Conservation (phyloP, 1,139 yeast genomes). For the Torulaspora pretoriensis region DNA sequence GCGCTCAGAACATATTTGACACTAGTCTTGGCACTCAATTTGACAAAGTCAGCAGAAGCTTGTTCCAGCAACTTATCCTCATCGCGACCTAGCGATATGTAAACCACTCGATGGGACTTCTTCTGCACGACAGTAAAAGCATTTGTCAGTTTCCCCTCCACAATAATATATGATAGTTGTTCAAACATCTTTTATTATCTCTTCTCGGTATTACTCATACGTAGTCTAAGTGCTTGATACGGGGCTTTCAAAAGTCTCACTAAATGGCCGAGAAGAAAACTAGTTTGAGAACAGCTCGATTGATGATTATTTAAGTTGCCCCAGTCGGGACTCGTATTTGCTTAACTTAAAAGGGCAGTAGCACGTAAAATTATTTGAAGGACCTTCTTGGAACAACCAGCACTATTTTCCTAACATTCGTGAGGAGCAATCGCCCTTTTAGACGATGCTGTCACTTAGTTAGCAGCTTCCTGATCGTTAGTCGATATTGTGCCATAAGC, state of each 20-base stretch:
- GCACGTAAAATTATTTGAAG: no score
- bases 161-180: conserved; percentile 14
- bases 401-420: no score
- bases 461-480: conserved; percentile 8
- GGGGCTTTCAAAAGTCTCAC: background rate
- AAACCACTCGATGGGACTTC: conserved; percentile 16
- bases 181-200: background rate
- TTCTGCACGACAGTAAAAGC: conserved; percentile 17
- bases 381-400: no score
- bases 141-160: conserved; percentile 11
- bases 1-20: conserved; percentile 8
- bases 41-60: conserved; percentile 16
- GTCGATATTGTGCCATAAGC: conserved; percentile 21
- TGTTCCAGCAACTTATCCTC: conserved; percentile 9
- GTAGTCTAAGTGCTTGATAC: background rate
- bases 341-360: no score
- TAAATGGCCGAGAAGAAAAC: background rate
- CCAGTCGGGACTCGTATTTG: no score
- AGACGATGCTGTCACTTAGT: background rate
- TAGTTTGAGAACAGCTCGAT: no score
- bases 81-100: conserved; percentile 22
- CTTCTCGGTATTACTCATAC: background rate
- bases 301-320: no score
- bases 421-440: no score
- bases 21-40: conserved; percentile 13